Evolutionary conservation across 2,329 filamentous ascomycete genomes (phyloP).

Genomic region (Trichoderma sp.): DNA sequence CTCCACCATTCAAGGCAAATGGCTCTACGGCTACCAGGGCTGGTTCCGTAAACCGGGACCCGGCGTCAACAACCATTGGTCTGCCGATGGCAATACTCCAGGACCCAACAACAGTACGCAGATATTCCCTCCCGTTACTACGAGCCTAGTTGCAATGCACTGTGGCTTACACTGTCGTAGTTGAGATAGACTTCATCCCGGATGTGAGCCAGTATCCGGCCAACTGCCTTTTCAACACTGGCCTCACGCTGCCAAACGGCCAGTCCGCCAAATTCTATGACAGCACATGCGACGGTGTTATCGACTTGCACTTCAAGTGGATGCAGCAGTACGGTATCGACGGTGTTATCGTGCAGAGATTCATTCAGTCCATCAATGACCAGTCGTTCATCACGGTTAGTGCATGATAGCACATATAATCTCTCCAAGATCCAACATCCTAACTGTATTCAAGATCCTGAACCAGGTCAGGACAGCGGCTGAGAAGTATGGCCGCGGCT

Average conservation of each 20-base stretch:
- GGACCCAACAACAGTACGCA: conserved; percentile 12
- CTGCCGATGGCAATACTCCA: conserved; percentile 10
- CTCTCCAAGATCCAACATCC: neutral
- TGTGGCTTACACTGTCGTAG: neutral
- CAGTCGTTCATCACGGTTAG: conserved; percentile 11
- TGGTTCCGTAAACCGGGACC: conserved; percentile 18
- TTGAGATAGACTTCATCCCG: conserved; percentile 12
- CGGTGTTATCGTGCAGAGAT: conserved; percentile 12
- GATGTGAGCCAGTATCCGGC: conserved; percentile 13
- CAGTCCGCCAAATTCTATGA: conserved; percentile 7
- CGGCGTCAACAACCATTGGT: conserved; percentile 16
- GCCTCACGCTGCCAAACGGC: conserved; percentile 15
- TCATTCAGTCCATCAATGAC: neutral
- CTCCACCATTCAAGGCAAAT: conserved; percentile 13
- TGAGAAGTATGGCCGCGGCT: conserved; percentile 15
- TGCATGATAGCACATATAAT: neutral
- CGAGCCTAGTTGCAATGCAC: neutral
- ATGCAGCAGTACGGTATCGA: conserved; percentile 17
- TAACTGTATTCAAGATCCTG: neutral
- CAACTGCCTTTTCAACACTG: conserved; percentile 13
- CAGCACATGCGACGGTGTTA: conserved; percentile 7
- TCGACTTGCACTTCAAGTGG: conserved; percentile 13
- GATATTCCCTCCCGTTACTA: neutral
- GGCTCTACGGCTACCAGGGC: conserved; percentile 16
- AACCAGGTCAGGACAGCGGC: conserved; percentile 12